A percentile compares a stretch with the other conserved stretches of the same genome.
Evolutionary conservation across 148 eudicot genomes (phyloP).

Genomic region (Euryodendron excelsum): DNA sequence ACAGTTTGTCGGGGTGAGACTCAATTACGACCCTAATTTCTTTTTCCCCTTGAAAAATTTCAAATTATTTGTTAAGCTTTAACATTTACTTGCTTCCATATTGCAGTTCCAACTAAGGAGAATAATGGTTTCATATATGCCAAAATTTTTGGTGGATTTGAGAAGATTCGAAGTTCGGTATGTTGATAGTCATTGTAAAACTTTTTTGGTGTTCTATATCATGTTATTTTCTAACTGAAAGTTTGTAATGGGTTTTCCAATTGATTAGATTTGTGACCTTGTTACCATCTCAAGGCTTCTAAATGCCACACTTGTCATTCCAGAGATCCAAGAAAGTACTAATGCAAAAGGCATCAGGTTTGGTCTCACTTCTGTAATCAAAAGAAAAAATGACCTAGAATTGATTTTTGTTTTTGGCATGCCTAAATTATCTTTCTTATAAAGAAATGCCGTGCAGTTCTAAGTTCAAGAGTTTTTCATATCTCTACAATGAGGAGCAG

Average conservation of each 20-base stretch:
- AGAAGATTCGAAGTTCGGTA: slow-evolving; percentile 83
- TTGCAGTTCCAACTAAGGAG: slow-evolving; percentile 64
- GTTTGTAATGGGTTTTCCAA: slow-evolving; percentile 22
- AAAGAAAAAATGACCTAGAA: slow-evolving; percentile 6
- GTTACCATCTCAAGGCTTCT: slow-evolving; percentile 83
- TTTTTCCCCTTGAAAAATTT: too few relatives aligned
- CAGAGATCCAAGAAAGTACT: slow-evolving; percentile 86
- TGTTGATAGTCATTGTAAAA: slow-evolving; percentile 20
- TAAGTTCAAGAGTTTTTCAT: slow-evolving; percentile 81
- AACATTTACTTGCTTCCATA: neutral
- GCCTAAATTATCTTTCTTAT: slow-evolving; percentile 18
- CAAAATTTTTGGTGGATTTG: slow-evolving; percentile 91
- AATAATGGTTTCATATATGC: slow-evolving; percentile 90
- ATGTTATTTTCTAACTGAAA: slow-evolving; percentile 3
- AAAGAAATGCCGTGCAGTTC: slow-evolving; percentile 53
- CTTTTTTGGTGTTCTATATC: slow-evolving; percentile 6
- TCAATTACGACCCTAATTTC: too few relatives aligned
- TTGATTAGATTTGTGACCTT: slow-evolving; percentile 88
- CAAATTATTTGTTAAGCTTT: too few relatives aligned
- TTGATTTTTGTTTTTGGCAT: slow-evolving; percentile 15
- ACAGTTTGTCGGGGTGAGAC: too few relatives aligned
- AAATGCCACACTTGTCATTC: slow-evolving; percentile 94
- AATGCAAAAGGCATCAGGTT: slow-evolving; percentile 87
- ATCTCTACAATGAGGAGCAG: slow-evolving; percentile 82
- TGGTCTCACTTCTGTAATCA: slow-evolving; percentile 1